Evolutionary conservation across 768 basidiomycete species (phyloP).

Genomic region (Porpolomopsis calyptriformis): DNA sequence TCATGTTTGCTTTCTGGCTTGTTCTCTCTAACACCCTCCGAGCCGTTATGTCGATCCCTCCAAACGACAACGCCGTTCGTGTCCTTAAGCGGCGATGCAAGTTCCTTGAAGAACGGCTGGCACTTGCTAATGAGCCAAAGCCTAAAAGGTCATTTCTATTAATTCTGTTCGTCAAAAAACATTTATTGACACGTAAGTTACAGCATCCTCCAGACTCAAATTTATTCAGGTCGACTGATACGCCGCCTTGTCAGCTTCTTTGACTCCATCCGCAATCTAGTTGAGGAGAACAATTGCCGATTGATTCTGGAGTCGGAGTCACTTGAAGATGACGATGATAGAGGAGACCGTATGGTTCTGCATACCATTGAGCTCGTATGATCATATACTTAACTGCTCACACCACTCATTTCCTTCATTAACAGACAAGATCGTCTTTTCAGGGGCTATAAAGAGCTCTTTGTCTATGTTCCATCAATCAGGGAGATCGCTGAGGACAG

Average conservation of each 20-base stretch:
- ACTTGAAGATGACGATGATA: neutral
- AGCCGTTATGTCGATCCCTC: neutral
- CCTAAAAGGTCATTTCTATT: neutral
- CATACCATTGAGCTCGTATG: neutral
- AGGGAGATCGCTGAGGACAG: neutral
- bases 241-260: neutral
- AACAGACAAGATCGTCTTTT: neutral
- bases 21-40: neutral
- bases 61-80: neutral
- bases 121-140: neutral
- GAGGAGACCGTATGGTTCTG: too few species aligned
- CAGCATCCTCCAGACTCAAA: neutral
- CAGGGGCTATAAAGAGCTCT: neutral
- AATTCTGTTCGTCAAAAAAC: neutral
- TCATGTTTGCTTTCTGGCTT: neutral
- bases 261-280: neutral
- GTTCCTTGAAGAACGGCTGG: neutral
- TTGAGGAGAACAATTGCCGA: neutral
- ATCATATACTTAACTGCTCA: neutral
- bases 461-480: neutral
- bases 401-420: neutral
- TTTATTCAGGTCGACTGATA: neutral
- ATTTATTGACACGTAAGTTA: neutral
- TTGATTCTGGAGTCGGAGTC: neutral
- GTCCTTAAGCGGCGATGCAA: neutral